Evolutionary conservation across 805 yeast genomes (phyloP), one percentile per base, ranked within the genome.

Genomic region (Clavispora phyllophila): DNA sequence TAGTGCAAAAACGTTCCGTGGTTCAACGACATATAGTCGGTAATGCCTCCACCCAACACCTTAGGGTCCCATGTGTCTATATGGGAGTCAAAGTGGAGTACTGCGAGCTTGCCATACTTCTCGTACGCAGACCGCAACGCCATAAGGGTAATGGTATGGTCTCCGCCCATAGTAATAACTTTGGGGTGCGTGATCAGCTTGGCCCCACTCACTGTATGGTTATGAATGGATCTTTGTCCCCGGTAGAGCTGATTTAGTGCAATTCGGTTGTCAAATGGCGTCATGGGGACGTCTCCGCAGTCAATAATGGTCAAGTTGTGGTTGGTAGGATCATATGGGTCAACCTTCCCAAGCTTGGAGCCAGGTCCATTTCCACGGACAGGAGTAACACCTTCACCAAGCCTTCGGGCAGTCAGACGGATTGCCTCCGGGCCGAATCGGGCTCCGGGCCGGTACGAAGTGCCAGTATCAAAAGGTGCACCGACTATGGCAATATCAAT

Each of bases 1-100:
- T 78, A 81, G 57, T 81, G 87, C 35, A 82, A 63, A 48, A 81
- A 81, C 0, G 88, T 81, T 5, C 87, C 88, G 56, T 82, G 87
- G 53, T 81, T 82, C 43, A 79, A 57, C 20, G 69, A 63, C 63
- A 80, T 76, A 54, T 82, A 81, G 49, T 75, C 68, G 10, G 82
- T 65, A 19, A 81, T 60, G 6, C 79, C 82, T 4, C 87, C 87
- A 9, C 87, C 87, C 27, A 81, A 64, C 15, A 71, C 74, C 40
- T 66, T 58, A 5, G 88, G 88, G 49, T 75, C 72, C 84, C 87
- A 82, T 2, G 87, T 81, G 60, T 82, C 88, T 35, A 82, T 70
- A 57, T 82, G 88, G 20, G 83, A 72, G 55, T 81, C 87, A 48
- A 81, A 81, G 55, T 81, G 84, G 14, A 79, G 57, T n/a, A 79